A percentile compares a stretch with the other conserved stretches of the same genome.
phyloP scores from a whole-genome alignment of 768 basidiomycete species.

The Tylopilus intermedius region DNA sequence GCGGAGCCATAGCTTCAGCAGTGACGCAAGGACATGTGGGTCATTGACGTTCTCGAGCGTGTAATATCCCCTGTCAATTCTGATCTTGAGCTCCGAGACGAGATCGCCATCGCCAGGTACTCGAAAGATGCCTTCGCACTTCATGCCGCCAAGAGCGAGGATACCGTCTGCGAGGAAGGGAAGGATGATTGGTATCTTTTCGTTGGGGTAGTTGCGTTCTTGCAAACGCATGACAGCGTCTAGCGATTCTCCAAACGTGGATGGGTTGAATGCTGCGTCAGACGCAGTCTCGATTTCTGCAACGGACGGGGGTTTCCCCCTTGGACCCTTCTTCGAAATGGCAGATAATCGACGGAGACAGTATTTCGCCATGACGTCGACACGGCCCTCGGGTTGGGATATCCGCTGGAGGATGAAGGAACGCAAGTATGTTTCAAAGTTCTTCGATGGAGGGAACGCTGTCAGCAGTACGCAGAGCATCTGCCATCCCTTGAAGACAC shows the following conservation, averaged over 20 bases:
- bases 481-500: conserved; percentile 90
- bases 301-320: conserved; percentile 75
- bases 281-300: conserved; percentile 91
- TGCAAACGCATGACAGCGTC: conserved; percentile 81
- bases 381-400: conserved; percentile 62
- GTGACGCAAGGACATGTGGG: conserved; percentile 82
- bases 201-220: conserved; percentile 77
- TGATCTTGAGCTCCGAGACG: conserved; percentile 81
- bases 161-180: conserved; percentile 93
- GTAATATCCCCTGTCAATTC: conserved; percentile 89
- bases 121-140: conserved; percentile 88
- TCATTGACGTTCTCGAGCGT: conserved; percentile 87
- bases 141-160: conserved; percentile 79
- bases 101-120: conserved; percentile 87
- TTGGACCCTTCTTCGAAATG: conserved; percentile 78
- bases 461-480: conserved; percentile 85
- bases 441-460: conserved; percentile 90
- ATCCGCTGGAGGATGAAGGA: conserved; percentile 74
- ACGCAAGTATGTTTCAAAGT: conserved; percentile 81
- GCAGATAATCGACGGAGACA: conserved; percentile 72
- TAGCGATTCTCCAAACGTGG: conserved; percentile 88
- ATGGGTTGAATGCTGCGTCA: conserved; percentile 94
- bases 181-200: conserved; percentile 86
- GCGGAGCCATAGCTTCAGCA: conserved; percentile 90
- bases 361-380: conserved; percentile 89